Conservation (phyloP, 2,329 filamentous ascomycete species). For the Trichoderma sp. region DNA sequence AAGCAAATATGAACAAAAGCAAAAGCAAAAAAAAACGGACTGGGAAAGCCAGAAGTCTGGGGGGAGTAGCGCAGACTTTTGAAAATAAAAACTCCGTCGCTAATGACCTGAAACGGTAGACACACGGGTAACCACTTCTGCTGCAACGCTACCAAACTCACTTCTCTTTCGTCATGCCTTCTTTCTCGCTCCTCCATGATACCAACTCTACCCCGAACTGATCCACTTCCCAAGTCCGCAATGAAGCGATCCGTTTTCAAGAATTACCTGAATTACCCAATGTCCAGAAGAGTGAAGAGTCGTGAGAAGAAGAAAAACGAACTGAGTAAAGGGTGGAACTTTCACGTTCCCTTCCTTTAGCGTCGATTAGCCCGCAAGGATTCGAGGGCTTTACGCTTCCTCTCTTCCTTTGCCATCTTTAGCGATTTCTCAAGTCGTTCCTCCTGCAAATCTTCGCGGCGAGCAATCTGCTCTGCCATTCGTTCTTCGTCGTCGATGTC, state of each 20-base stretch:
- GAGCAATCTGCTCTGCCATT: constrained; percentile 61
- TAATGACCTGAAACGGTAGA: constrained; percentile 33
- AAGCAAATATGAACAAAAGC: not conserved
- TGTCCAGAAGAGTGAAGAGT: not conserved
- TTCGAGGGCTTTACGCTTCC: constrained; percentile 46
- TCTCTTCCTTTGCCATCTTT: constrained; percentile 63
- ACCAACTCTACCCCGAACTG: not conserved
- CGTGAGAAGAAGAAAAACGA: not conserved
- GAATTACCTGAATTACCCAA: not conserved
- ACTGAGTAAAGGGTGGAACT: not conserved
- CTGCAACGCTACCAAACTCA: not conserved
- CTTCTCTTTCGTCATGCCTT: not conserved
- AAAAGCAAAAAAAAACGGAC: not conserved
- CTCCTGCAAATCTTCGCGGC: constrained; percentile 67
- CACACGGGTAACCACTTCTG: not conserved
- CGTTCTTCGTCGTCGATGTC: constrained; percentile 74
- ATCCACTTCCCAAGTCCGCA: not conserved
- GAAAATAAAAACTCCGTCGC: constrained; percentile 41
- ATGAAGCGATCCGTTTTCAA: not conserved
- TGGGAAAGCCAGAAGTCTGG: not conserved
- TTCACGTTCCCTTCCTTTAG: constrained; percentile 19
- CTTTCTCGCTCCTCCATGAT: not conserved
- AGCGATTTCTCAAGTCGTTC: constrained; percentile 61
- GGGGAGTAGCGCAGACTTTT: not conserved
- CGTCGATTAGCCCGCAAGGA: constrained; percentile 36